Conservation (phyloP, 2,329 filamentous ascomycete species). For the Fusarium sp. region DNA sequence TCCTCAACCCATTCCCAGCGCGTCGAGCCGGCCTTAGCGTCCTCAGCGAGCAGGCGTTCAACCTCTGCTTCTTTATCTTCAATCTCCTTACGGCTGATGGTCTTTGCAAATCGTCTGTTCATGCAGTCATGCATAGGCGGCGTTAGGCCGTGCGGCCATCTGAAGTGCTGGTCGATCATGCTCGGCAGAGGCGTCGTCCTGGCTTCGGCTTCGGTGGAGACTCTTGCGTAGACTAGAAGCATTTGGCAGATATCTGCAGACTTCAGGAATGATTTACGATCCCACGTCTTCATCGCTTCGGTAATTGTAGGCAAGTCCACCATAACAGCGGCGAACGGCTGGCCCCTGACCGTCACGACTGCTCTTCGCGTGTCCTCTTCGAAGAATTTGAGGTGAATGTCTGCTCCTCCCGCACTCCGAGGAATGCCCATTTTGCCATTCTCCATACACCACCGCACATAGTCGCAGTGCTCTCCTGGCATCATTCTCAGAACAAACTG, state of each 20-base stretch:
- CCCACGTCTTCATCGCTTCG: conserved; percentile 94
- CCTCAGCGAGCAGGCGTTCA: conserved; percentile 77
- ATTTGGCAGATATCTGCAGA: conserved; percentile 91
- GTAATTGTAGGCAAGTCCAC: conserved; percentile 89
- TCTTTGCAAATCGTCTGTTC: conserved; percentile 85
- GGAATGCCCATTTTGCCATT: conserved; percentile 81
- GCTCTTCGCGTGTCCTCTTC: conserved; percentile 80
- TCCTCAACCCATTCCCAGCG: conserved; percentile 76
- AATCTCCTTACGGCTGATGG: conserved; percentile 85
- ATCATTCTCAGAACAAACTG: conserved; percentile 91
- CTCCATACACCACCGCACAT: conserved; percentile 80
- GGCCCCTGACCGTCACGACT: conserved; percentile 76
- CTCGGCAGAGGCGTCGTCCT: conserved; percentile 75
- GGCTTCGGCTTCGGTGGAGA: conserved; percentile 76
- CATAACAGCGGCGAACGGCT: conserved; percentile 81
- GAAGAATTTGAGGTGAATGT: conserved; percentile 85
- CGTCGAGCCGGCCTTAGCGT: conserved; percentile 71
- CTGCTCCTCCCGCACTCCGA: conserved; percentile 74
- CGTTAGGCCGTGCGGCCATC: conserved; percentile 88
- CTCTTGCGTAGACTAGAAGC: conserved; percentile 80
- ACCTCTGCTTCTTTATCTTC: conserved; percentile 87
- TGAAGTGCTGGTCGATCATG: conserved; percentile 76
- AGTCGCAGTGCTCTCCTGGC: conserved; percentile 87
- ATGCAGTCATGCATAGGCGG: conserved; percentile 89
- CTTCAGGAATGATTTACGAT: conserved; percentile 89